Base-by-base conservation (phyloP, 2,329 filamentous ascomycete genomes). In the Ophiostoma novo-ulmi region DNA sequence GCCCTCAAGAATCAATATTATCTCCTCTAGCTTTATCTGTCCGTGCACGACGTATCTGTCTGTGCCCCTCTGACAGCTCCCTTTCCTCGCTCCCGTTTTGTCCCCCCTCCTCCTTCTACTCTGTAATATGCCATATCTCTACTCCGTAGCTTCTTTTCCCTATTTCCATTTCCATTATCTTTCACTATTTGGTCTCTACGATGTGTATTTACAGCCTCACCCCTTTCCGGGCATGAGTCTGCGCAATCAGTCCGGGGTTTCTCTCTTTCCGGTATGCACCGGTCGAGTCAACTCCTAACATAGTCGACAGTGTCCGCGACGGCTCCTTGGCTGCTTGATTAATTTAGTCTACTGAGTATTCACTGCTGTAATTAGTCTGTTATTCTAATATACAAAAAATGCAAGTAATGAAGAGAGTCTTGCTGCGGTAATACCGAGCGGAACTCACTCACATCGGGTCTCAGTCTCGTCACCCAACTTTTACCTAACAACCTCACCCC, bases 181-280 rank as follows among this genome's bases (percentile, higher is more conserved):
- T 31, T 31, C 31, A 31, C 31, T 3, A 4, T 26, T 48, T 48
- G 14, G 44, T 48, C 8, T n/a, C 55, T 13, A 35, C 61, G 14
- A 5, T 22, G 58, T 63, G n/a, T 36, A 13, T 38, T 35, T 20
- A 36, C 63, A 65, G 63, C 63, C 63, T 65, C 63, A 65, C 63
- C 52, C 52, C 36, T n/a, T 39, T 65, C 36, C 20, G 36, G 58
- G 36, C n/a, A 41, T 41, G 63, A 65, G 13, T 26, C 36, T n/a
- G 63, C 63, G 20, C 6, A 63, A 31, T 14, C 26, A 1, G 44
- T 20, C n/a, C 44, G 44, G 58, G 22, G 36, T 39, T 65, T 39
- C 36, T 65, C 63, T 65, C 36, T 13, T 39, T 65, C 20, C 11
- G 35, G n/a, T 14, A 20, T 63, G 17, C 44, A 48, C 44, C 44